Evolutionary conservation across 2,329 filamentous ascomycete genomes (phyloP).

Genomic region (Nemania sp.): DNA sequence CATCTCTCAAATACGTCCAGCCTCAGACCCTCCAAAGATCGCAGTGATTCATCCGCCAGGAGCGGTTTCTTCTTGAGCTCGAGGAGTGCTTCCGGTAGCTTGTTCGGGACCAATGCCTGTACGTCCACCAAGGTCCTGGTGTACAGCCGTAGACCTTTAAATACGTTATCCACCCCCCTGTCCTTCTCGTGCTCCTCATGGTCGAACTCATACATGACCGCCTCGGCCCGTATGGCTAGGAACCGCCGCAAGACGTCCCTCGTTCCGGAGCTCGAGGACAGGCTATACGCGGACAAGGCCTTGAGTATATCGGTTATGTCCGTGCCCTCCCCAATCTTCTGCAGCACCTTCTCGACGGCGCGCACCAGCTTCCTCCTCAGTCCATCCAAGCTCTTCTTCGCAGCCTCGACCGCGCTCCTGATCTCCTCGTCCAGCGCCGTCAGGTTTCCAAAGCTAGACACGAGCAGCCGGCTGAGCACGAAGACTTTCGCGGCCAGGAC

Average conservation of each 20-base stretch:
- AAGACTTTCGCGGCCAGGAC: slow-evolving; percentile 71
- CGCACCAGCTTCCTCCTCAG: slow-evolving; percentile 67
- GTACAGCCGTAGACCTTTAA: slow-evolving; percentile 72
- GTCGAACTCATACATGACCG: slow-evolving; percentile 67
- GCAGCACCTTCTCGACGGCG: slow-evolving; percentile 71
- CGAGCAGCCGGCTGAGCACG: slow-evolving; percentile 74
- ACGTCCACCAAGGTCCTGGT: slow-evolving; percentile 78
- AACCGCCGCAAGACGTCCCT: slow-evolving; percentile 81
- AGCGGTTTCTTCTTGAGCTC: slow-evolving; percentile 72
- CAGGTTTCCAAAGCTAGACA: slow-evolving; percentile 69
- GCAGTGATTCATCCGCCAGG: slow-evolving; percentile 71
- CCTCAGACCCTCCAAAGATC: slow-evolving; percentile 69
- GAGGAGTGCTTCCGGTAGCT: slow-evolving; percentile 70
- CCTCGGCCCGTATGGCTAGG: slow-evolving; percentile 70
- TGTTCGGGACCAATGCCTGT: slow-evolving; percentile 73
- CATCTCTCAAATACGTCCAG: slow-evolving; percentile 79
- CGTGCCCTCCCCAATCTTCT: slow-evolving; percentile 59
- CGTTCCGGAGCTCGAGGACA: slow-evolving; percentile 79
- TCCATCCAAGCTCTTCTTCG: slow-evolving; percentile 66
- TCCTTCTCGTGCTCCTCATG: slow-evolving; percentile 48
- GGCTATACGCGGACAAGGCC: slow-evolving; percentile 78
- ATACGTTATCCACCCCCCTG: slow-evolving; percentile 53
- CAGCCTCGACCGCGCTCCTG: slow-evolving; percentile 55
- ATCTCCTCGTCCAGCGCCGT: slow-evolving; percentile 41
- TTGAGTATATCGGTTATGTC: slow-evolving; percentile 65